Percentiles rank a stretch among this genome's conserved stretches.
Evolutionary conservation across 768 basidiomycete genomes (phyloP).

Genomic region (Favolaschia claudopus): DNA sequence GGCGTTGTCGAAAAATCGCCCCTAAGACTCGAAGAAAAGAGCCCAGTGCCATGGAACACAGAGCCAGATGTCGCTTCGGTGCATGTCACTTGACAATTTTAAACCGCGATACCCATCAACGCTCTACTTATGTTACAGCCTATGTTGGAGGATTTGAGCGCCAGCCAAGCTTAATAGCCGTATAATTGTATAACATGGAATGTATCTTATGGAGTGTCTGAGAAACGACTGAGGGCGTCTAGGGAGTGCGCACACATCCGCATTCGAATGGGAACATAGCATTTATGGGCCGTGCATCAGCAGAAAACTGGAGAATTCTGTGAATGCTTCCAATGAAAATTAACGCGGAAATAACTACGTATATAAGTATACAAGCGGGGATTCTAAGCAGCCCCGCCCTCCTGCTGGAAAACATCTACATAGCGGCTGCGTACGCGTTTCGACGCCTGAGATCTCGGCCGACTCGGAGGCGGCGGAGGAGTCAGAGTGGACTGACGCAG

Average conservation of each 20-base stretch:
- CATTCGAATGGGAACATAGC: no score
- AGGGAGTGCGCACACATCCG: no score
- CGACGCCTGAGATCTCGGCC: conserved; percentile 65
- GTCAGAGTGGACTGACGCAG: conserved; percentile 50
- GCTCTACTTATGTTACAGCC: no score
- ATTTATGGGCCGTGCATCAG: no score
- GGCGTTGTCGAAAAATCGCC: conserved; percentile 45
- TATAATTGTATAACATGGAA: no score
- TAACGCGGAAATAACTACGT: neutral
- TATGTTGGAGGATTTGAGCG: no score
- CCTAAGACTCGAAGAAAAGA: conserved; percentile 13
- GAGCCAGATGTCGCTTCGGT: conserved; percentile 7
- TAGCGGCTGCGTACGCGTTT: conserved; percentile 88
- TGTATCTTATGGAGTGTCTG: no score
- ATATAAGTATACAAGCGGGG: conserved; percentile 4
- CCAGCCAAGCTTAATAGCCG: no score
- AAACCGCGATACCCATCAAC: no score
- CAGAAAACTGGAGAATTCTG: no score
- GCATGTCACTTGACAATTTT: conserved; percentile 16
- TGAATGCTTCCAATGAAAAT: conserved; percentile 13
- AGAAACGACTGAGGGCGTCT: no score
- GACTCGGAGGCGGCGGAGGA: conserved; percentile 53
- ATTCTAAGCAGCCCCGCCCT: conserved; percentile 33
- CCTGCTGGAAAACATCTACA: conserved; percentile 87
- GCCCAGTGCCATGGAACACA: neutral